Conservation (phyloP, 2,329 filamentous ascomycete genomes). For the Fusarium transvaalense region DNA sequence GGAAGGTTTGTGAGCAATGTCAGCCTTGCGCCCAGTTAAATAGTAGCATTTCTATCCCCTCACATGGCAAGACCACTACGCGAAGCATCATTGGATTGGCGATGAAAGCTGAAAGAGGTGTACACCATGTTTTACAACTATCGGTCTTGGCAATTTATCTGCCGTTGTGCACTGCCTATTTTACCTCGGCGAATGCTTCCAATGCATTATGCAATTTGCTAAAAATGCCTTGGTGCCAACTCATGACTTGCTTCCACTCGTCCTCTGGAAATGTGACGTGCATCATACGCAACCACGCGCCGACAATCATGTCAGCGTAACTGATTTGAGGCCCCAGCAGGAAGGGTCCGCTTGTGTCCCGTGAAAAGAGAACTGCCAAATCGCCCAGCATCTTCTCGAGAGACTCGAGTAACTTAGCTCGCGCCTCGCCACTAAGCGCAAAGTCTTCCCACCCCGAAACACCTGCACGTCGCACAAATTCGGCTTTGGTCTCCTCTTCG, state of each 20-base stretch:
- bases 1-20: neutral
- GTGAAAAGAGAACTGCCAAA: conserved; percentile 57
- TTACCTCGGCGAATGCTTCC: conserved; percentile 52
- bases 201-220: conserved; percentile 63
- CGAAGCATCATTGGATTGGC: neutral
- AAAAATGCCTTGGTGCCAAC: conserved; percentile 66
- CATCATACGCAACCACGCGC: conserved; percentile 66
- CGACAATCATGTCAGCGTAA: conserved; percentile 70
- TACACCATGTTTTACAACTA: neutral
- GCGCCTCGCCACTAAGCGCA: conserved; percentile 53
- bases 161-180: conserved; percentile 25
- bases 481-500: conserved; percentile 58
- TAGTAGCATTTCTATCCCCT: rapidly evolving
- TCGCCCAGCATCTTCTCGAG: conserved; percentile 58
- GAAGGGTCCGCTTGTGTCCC: conserved; percentile 60
- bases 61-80: neutral
- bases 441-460: conserved; percentile 60
- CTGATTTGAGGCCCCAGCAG: conserved; percentile 59
- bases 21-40: neutral
- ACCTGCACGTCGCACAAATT: conserved; percentile 63
- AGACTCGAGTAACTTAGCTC: conserved; percentile 54
- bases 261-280: conserved; percentile 53
- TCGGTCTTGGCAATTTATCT: neutral
- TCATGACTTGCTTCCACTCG: conserved; percentile 62
- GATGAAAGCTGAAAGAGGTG: neutral